phyloP scores from a whole-genome alignment of 164 flowering plant species.

The Platanus orientalis region DNA sequence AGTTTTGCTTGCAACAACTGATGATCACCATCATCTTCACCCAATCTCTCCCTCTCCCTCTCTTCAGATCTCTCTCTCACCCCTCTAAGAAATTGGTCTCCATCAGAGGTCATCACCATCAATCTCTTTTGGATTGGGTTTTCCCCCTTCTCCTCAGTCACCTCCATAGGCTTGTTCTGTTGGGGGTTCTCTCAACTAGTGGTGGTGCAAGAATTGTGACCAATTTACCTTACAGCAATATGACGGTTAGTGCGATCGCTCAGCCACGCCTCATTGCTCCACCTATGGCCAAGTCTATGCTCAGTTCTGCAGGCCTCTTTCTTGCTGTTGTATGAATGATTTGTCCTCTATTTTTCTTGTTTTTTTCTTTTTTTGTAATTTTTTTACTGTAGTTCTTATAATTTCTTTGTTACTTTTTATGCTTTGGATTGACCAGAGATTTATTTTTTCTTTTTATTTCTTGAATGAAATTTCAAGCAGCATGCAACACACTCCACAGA shows the following conservation, averaged over 20 bases:
- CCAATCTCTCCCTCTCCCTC: too few relatives aligned
- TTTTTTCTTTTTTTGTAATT: neutral
- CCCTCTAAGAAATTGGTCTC: too few relatives aligned
- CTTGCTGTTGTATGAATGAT: slow-evolving; percentile 65
- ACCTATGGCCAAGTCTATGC: slow-evolving; percentile 64
- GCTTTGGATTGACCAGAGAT: slow-evolving; percentile 5
- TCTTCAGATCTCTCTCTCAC: too few relatives aligned
- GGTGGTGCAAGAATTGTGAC: slow-evolving; percentile 46
- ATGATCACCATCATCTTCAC: too few relatives aligned
- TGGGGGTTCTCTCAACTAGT: slow-evolving; percentile 77
- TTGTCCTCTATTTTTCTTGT: slow-evolving; percentile 9
- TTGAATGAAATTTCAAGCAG: slow-evolving; percentile 23
- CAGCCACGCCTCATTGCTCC: slow-evolving; percentile 52
- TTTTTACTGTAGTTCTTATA: neutral
- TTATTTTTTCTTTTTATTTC: slow-evolving; percentile 7
- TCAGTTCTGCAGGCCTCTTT: slow-evolving; percentile 89
- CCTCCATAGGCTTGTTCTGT: too few relatives aligned
- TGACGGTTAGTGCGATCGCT: slow-evolving; percentile 61
- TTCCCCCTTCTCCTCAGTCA: too few relatives aligned
- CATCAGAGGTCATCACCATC: too few relatives aligned
- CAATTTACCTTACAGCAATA: slow-evolving; percentile 50
- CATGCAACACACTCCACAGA: slow-evolving; percentile 80
- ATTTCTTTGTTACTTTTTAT: too few relatives aligned
- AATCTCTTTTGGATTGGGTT: too few relatives aligned
- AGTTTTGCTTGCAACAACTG: too few relatives aligned